These are phyloP conservation scores for Iris pallida DNA, from an alignment of 116 monocot species.

Conservation along the genomic window DNA sequence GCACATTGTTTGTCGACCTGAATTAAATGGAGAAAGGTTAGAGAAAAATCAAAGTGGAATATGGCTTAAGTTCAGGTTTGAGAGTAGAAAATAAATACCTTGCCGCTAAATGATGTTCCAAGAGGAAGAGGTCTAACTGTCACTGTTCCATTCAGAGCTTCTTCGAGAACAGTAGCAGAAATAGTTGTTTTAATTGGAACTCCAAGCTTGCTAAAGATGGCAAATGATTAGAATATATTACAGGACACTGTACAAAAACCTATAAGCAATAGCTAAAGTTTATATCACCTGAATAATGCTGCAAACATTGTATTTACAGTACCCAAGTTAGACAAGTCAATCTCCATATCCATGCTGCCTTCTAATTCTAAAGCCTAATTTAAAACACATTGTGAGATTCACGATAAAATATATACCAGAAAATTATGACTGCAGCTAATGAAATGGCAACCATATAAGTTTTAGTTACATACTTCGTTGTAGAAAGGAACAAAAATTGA, in stretches of 20 bases:
- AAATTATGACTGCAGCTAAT: too few relatives aligned
- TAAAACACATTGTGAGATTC: neutral
- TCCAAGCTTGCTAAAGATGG: slow-evolving; percentile 71
- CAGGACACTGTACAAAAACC: neutral
- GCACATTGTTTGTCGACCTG: slow-evolving; percentile 96
- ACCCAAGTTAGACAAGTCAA: slow-evolving; percentile 89
- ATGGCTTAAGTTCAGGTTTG: neutral
- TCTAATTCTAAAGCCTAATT: slow-evolving; percentile 67
- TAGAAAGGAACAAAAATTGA: too few relatives aligned
- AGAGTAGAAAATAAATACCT: slow-evolving; percentile 25
- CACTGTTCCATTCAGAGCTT: slow-evolving; percentile 88
- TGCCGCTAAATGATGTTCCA: slow-evolving; percentile 68
- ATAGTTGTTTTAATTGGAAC: slow-evolving; percentile 90
- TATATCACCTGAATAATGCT: slow-evolving; percentile 76
- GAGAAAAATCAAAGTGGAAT: neutral
- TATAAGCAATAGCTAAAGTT: neutral
- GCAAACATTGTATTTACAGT: slow-evolving; percentile 93
- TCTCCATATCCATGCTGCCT: slow-evolving; percentile 76
- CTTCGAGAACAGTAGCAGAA: slow-evolving; percentile 87
- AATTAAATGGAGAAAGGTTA: slow-evolving; percentile 9
- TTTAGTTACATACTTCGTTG: too few relatives aligned
- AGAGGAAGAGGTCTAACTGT: slow-evolving; percentile 90
- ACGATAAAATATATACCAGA: neutral
- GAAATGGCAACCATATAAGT: too few relatives aligned
- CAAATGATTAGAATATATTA: slow-evolving; percentile 4